These are phyloP conservation scores for Tetrahymena elliotti DNA, from an alignment of 73 alveolate species.

Conservation along the genomic window DNA sequence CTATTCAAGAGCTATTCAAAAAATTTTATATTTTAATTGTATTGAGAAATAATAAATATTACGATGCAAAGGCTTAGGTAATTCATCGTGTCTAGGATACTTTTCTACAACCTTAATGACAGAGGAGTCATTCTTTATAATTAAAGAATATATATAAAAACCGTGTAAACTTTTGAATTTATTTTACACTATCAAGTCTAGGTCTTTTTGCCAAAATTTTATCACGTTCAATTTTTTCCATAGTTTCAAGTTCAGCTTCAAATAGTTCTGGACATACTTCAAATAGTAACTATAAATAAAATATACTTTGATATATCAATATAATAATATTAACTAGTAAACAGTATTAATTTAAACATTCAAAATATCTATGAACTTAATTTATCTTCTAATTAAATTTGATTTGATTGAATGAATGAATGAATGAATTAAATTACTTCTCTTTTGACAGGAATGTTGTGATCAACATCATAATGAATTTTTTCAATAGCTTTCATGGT, in stretches of 20 bases:
- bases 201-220: slow-evolving; percentile 34
- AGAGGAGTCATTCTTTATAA: background rate
- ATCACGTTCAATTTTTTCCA: slow-evolving; percentile 17
- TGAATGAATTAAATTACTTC: slow-evolving; percentile 30
- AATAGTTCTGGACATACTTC: slow-evolving; percentile 71
- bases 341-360: background rate
- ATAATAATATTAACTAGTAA: too few relatives aligned
- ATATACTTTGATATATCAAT: too few relatives aligned
- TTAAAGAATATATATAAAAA: background rate
- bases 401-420: too few relatives aligned
- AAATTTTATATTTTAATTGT: background rate
- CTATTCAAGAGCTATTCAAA: slow-evolving; percentile 1
- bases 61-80: background rate
- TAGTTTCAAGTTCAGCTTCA: slow-evolving; percentile 19
- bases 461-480: slow-evolving; percentile 62
- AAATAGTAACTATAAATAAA: background rate
- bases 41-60: background rate
- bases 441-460: slow-evolving; percentile 67
- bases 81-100: background rate
- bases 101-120: slow-evolving; percentile 26
- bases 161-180: background rate
- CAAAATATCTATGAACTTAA: too few relatives aligned
- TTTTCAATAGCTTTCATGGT: slow-evolving; percentile 53
- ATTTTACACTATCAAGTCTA: background rate
- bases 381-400: too few relatives aligned